Evolutionary conservation across 306 rosid genomes (phyloP).

Genomic region (Dryas drummondii): DNA sequence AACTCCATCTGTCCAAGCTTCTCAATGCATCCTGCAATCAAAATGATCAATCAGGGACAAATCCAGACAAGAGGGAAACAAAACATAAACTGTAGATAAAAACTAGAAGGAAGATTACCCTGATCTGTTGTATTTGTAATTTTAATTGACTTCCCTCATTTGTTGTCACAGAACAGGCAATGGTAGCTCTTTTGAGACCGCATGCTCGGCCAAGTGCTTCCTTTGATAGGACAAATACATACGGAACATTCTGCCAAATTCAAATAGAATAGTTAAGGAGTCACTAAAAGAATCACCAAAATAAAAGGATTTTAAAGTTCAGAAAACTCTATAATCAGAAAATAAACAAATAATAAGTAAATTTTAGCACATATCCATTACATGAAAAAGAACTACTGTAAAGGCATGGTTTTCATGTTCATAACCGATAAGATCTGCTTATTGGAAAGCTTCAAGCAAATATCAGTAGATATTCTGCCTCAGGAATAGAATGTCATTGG

Average conservation of each 20-base stretch:
- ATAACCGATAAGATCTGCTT: neutral
- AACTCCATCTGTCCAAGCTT: slow-evolving; percentile 38
- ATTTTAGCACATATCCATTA: too few species aligned
- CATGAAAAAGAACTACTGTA: neutral
- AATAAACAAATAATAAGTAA: too few species aligned
- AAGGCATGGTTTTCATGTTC: neutral
- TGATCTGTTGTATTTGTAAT: slow-evolving; percentile 75
- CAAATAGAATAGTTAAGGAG: neutral
- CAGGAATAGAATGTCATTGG: too few species aligned
- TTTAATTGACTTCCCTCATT: slow-evolving; percentile 96
- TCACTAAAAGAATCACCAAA: neutral
- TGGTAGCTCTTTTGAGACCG: slow-evolving; percentile 86
- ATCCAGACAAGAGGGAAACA: neutral
- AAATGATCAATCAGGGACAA: neutral
- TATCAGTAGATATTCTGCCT: too few species aligned
- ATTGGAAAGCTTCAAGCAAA: neutral
- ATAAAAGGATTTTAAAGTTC: neutral
- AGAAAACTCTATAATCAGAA: neutral
- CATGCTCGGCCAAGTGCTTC: slow-evolving; percentile 97
- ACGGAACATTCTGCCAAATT: slow-evolving; percentile 71
- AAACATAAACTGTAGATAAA: neutral
- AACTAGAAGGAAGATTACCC: slow-evolving; percentile 41
- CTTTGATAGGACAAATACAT: slow-evolving; percentile 83
- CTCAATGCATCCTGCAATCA: slow-evolving; percentile 81
- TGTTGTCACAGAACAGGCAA: slow-evolving; percentile 83